Evolutionary conservation across 2,329 filamentous ascomycete genomes (phyloP), one percentile per base, ranked within the genome.

Genomic region (Colletotrichum spaethianum): DNA sequence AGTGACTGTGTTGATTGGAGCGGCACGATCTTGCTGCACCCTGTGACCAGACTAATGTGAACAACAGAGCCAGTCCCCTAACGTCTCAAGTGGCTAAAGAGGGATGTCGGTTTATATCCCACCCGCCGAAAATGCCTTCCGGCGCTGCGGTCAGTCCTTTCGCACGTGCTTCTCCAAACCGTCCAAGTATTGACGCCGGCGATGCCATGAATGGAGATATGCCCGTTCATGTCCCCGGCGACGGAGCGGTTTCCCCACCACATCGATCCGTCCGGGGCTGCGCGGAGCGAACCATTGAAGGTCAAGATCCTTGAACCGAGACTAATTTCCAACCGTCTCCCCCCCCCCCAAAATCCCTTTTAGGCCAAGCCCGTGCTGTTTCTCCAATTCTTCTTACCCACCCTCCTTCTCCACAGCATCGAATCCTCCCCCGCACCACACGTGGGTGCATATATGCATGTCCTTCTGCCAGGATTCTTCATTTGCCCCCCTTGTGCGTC

Each of bases 401-500:
- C 62, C 20, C 44, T n/a, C 52, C 57, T 63, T 69, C 69, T 72
- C 69, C 69, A 60, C 69, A 63, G 26, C 16, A 5, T 44, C n/a
- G 4, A 23, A 7, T 66, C n/a, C 50, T 72, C 65, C 69, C 64
- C 65, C 65, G 59, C 69, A 72, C 57, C 52, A 63, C 44, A 62
- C 69, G 69, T 63, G 69, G 59, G 59, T 63, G 64, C 69, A 69
- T 72, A 69, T 72, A 68, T 68, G 64, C 64, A 57, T 46, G 60
- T 62, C 63, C 57, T 46, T 40, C 57, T 72, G 64, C 57, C 57
- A 63, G 69, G 69, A 68, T 69, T 69, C 59, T 46, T 53, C 36
- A 42, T 59, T 28, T 36, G 57, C 44, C 50, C 69, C 69, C 55
- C 67, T 66, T 73, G 66, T 57, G 55, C 61, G 52, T 62, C 66